phyloP scores from a whole-genome alignment of 495 filamentous ascomycete species.

The Aspergillus saccharolyticus region DNA sequence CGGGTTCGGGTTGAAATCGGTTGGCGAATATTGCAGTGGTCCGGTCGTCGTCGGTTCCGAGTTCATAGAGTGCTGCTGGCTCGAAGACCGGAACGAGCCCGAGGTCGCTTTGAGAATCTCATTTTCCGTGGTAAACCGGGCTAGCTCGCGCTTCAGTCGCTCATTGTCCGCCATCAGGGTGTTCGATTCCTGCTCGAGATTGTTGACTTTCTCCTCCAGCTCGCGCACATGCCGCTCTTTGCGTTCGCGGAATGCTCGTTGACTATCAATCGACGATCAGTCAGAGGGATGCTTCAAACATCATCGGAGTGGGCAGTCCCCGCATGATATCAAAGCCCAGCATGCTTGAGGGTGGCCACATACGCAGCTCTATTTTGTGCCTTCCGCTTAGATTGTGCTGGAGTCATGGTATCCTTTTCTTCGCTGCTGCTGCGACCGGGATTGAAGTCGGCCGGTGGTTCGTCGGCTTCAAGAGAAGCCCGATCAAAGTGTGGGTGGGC shows the following conservation, averaged over 20 bases:
- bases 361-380: conserved; percentile 97
- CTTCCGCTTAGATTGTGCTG: conserved; percentile 81
- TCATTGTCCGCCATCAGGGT: conserved; percentile 69
- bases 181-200: conserved; percentile 56
- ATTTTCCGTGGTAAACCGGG: conserved; percentile 79
- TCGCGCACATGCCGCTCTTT: conserved; percentile 93
- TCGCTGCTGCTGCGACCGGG: conserved; percentile 49
- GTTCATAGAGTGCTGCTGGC: conserved; percentile 22
- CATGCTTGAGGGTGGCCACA: conserved; percentile 33
- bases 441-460: conserved; percentile 21
- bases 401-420: conserved; percentile 66
- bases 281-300: conserved; percentile 6
- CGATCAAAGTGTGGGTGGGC: conserved; percentile 19
- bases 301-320: not conserved
- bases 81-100: conserved; percentile 19
- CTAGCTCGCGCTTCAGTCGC: conserved; percentile 74
- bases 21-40: conserved; percentile 69
- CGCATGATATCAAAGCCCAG: not conserved
- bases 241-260: conserved; percentile 94
- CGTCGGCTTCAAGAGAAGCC: conserved; percentile 31
- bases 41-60: conserved; percentile 46
- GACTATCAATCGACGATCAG: conserved; percentile 44
- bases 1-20: conserved; percentile 52
- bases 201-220: conserved; percentile 78
- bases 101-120: conserved; percentile 86